Evolutionary conservation across 768 basidiomycete genomes (phyloP), one percentile per base, ranked within the genome.

Genomic region (Solioccasus polychromus): DNA sequence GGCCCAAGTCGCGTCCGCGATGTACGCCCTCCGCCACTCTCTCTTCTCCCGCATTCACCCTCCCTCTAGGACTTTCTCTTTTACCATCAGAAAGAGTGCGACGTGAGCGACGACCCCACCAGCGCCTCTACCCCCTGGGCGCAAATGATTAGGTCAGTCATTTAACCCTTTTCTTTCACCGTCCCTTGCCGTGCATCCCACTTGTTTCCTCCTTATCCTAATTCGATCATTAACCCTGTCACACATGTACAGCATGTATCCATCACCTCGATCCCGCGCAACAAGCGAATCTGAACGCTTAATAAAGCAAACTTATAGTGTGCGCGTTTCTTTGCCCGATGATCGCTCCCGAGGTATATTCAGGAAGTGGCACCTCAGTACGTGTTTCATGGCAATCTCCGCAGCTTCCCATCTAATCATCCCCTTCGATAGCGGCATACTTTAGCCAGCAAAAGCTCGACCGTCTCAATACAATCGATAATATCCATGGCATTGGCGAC

Each of bases 391-490:
- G 53, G 53, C 55, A 54, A 63, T 66, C 61, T 55, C 62, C 65
- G 62, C 41, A 53, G 50, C 28, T 42, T 38, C 44, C 11, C 39
- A 25, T 36, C 39, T 45, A 42, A 57, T 45, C 39, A 34, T 43
- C 36, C 34, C 36, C 20, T 43, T 42, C 45, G 46, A 28, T 59
- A 91, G 88, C 88, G 49, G 88, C 88, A 37, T 91, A 91, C 72
- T 91, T 88, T 64, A 88, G 84, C 55, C 87, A 87, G 58, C 80
- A 80, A 57, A 84, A 77, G 45, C 69, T 90, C 48, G 83, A 87
- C 60, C 73, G 74, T 44, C 77, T 91, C 32, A 72, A 75, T 52
- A 88, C 85, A 29, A 79, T 90, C 39, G 86, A 88, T 62, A 76
- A 73, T 39, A 77, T 90, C 56, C 79, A 72, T 20, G 79, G 77